These are phyloP conservation scores for Eucalyptus erythrocorys DNA, from an alignment of 345 rosid genomes.

Conservation along the genomic window DNA sequence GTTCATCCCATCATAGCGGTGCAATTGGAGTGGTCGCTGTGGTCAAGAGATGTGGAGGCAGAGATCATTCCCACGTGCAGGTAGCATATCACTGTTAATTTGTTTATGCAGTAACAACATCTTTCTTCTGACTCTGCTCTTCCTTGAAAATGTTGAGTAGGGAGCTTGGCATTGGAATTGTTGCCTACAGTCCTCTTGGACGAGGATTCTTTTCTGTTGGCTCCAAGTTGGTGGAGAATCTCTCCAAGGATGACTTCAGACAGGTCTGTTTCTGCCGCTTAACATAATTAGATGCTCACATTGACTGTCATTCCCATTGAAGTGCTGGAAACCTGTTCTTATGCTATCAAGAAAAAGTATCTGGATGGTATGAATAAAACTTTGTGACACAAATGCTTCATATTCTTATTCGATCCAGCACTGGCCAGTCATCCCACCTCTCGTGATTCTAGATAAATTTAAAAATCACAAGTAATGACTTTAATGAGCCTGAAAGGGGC, in stretches of 20 bases:
- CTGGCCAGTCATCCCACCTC: neutral
- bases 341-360: neutral
- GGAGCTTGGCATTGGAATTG: constrained; percentile 75
- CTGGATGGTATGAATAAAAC: neutral
- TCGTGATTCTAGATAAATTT: neutral
- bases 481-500: neutral
- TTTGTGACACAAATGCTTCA: neutral
- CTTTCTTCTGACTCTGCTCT: neutral
- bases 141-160: constrained; percentile 9
- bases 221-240: constrained; percentile 36
- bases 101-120: neutral
- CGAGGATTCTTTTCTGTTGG: constrained; percentile 60
- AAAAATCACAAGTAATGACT: neutral
- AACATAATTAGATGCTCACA: neutral
- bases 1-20: constrained; percentile 74
- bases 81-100: neutral
- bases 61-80: constrained; percentile 44
- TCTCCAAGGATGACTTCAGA: constrained; percentile 27
- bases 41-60: constrained; percentile 76
- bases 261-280: constrained; percentile 15
- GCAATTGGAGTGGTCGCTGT: constrained; percentile 78
- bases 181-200: constrained; percentile 63
- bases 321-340: neutral
- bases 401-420: neutral
- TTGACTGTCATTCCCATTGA: neutral